These are phyloP conservation scores for Penicillium coprophilum DNA, from an alignment of 495 filamentous ascomycete genomes.

Conservation along the genomic window DNA sequence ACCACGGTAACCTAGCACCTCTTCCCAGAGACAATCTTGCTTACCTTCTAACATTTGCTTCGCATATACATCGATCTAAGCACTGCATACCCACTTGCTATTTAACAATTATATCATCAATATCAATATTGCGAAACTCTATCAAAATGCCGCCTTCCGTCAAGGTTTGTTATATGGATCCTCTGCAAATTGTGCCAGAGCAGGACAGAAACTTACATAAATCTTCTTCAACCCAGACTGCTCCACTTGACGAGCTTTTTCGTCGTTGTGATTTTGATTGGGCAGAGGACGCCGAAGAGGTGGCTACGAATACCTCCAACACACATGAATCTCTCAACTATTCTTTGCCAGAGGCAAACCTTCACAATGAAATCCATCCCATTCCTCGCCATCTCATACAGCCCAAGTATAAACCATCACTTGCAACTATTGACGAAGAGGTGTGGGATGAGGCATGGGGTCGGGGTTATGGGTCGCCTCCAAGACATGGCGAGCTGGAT, in stretches of 20 bases:
- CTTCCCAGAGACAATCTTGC: neutral
- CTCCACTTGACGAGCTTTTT: conserved; percentile 1
- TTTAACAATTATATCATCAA: no score
- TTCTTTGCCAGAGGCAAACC: neutral
- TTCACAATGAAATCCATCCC: neutral
- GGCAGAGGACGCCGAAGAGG: conserved; percentile 18
- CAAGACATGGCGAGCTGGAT: no score
- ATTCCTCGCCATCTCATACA: neutral
- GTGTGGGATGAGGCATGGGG: neutral
- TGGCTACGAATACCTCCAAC: no score
- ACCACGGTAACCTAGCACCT: neutral
- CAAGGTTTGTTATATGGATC: neutral
- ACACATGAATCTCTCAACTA: no score
- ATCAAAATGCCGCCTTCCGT: neutral
- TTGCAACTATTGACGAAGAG: neutral
- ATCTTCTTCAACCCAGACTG: neutral
- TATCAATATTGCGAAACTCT: no score
- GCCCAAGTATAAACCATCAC: neutral
- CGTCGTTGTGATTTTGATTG: conserved; percentile 14
- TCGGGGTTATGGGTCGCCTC: no score
- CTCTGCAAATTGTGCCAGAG: neutral
- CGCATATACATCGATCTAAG: neutral
- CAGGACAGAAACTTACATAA: neutral
- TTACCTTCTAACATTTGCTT: neutral
- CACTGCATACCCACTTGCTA: no score